These are phyloP conservation scores for Evansstolkia leycettana DNA, from an alignment of 495 filamentous ascomycete genomes.

Conservation along the genomic window DNA sequence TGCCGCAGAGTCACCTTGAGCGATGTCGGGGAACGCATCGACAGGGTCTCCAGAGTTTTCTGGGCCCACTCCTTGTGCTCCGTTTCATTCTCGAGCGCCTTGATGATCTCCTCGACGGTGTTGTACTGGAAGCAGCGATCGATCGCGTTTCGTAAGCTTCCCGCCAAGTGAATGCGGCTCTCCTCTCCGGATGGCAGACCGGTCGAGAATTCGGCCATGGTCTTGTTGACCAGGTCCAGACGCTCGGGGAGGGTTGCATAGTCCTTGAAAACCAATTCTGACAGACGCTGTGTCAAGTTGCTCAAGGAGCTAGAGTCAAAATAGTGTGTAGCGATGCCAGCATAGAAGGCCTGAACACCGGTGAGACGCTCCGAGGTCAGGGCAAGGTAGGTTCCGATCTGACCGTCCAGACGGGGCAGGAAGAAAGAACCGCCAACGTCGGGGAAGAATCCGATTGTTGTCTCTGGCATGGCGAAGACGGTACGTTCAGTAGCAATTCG, in stretches of 20 bases:
- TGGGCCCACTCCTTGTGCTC: slow-evolving; percentile 56
- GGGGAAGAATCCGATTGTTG: slow-evolving; percentile 94
- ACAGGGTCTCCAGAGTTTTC: slow-evolving; percentile 57
- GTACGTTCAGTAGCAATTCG: slow-evolving; percentile 93
- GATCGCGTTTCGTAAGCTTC: slow-evolving; percentile 59
- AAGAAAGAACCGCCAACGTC: slow-evolving; percentile 96
- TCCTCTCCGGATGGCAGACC: slow-evolving; percentile 61
- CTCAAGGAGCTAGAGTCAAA: slow-evolving; percentile 77
- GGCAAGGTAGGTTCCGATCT: slow-evolving; percentile 78
- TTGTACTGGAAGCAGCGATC: slow-evolving; percentile 68
- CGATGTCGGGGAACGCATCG: slow-evolving; percentile 66
- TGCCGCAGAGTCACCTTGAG: slow-evolving; percentile 71
- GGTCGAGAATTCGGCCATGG: slow-evolving; percentile 82
- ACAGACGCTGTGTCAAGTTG: slow-evolving; percentile 69
- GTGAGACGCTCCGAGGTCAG: slow-evolving; percentile 71
- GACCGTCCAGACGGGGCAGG: slow-evolving; percentile 75
- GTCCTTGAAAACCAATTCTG: slow-evolving; percentile 81
- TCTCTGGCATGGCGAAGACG: slow-evolving; percentile 96
- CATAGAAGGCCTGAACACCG: slow-evolving; percentile 69
- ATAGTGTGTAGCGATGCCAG: slow-evolving; percentile 88
- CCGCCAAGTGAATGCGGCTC: slow-evolving; percentile 49
- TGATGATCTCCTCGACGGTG: slow-evolving; percentile 56
- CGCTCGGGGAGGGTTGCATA: slow-evolving; percentile 46
- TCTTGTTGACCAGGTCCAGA: slow-evolving; percentile 60
- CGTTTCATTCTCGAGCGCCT: slow-evolving; percentile 48